phyloP scores from a whole-genome alignment of 2,329 filamentous ascomycete genomes.

The Fusarium pilosicola region DNA sequence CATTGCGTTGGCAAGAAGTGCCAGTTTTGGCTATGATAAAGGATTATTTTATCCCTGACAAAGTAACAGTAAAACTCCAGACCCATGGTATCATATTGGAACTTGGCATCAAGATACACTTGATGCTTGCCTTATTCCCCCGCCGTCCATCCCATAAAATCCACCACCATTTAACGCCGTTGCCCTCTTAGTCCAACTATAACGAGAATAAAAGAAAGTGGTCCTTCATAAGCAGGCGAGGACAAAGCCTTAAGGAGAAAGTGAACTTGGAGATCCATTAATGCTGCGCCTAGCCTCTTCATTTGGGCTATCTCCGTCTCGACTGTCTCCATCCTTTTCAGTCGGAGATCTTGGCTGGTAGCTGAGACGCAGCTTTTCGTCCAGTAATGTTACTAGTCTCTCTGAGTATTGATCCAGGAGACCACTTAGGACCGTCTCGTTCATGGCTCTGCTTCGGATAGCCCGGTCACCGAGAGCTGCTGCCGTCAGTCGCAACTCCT shows the following conservation, averaged over 20 bases:
- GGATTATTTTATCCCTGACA: slow-evolving; percentile 28
- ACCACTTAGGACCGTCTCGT: slow-evolving; percentile 68
- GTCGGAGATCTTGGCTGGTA: slow-evolving; percentile 47
- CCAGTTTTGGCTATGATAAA: slow-evolving; percentile 23
- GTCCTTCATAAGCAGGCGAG: slow-evolving; percentile 29
- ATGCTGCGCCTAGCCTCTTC: slow-evolving; percentile 48
- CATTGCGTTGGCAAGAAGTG: slow-evolving; percentile 1
- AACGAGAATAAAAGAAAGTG: slow-evolving; percentile 9
- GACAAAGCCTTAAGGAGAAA: slow-evolving; percentile 44
- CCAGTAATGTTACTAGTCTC: slow-evolving; percentile 74
- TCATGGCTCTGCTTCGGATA: slow-evolving; percentile 64
- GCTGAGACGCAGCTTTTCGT: slow-evolving; percentile 72
- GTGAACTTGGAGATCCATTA: slow-evolving; percentile 49
- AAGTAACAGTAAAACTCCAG: slow-evolving; percentile 39
- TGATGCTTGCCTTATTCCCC: slow-evolving; percentile 27
- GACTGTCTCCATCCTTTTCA: slow-evolving; percentile 44
- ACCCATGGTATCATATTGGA: slow-evolving; percentile 52
- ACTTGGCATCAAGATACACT: slow-evolving; percentile 35
- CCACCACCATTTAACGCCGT: slow-evolving; percentile 35
- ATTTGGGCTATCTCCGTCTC: slow-evolving; percentile 36
- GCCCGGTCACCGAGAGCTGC: slow-evolving; percentile 68
- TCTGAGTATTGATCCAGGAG: slow-evolving; percentile 81
- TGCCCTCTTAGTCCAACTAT: slow-evolving; percentile 3
- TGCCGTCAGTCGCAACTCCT: slow-evolving; percentile 70
- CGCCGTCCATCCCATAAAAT: slow-evolving; percentile 30